Conservation (phyloP, 2,329 filamentous ascomycete genomes). For the Claviceps maximensis region DNA sequence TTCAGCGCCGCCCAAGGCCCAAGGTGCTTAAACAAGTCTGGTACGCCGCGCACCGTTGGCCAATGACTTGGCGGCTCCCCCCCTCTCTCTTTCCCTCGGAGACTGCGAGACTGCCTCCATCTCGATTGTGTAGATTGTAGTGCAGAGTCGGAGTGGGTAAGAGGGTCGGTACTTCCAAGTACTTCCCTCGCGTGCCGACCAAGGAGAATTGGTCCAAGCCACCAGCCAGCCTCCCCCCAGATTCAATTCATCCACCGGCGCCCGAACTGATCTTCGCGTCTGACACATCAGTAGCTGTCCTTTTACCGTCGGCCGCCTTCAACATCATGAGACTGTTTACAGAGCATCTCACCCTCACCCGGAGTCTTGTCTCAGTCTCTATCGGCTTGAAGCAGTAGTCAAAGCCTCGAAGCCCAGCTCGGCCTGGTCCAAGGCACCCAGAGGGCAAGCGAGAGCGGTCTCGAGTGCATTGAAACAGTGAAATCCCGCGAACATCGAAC, state of each 20-base stretch:
- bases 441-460: constrained; percentile 11
- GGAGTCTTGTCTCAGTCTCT: constrained; percentile 15
- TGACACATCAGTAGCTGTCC: background rate
- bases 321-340: constrained; percentile 20
- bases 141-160: background rate
- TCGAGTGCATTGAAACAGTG: constrained; percentile 17
- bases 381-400: constrained; percentile 14
- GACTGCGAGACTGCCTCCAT: background rate
- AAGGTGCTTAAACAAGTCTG: background rate
- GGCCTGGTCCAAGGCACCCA: constrained; percentile 11
- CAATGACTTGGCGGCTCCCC: background rate
- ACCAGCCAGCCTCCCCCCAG: background rate
- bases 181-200: background rate
- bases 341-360: background rate
- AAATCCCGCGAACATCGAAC: constrained; percentile 6
- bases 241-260: background rate
- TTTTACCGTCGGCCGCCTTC: constrained; percentile 1
- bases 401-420: background rate
- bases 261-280: background rate
- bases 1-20: background rate
- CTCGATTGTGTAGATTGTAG: background rate
- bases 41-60: background rate
- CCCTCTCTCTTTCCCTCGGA: background rate
- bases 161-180: background rate
- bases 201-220: background rate